Percentiles rank a stretch among this genome's conserved stretches.
These are phyloP conservation scores for Craspedostauros australis DNA, from an alignment of 108 stramenopile species.

Conservation along the genomic window DNA sequence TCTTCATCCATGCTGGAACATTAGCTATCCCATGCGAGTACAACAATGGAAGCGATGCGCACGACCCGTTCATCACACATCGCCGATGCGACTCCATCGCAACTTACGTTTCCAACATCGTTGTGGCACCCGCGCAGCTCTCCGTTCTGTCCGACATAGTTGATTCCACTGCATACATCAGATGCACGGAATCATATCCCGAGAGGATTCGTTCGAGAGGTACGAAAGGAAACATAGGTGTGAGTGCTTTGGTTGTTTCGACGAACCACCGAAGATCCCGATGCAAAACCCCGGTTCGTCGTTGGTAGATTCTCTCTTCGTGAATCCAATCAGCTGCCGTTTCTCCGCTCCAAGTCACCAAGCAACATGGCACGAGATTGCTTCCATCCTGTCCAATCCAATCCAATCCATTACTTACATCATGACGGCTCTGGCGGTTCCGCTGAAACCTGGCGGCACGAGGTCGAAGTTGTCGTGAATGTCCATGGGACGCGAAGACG, in stretches of 20 bases:
- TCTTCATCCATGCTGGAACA: too few relatives aligned
- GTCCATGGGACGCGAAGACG: conserved; percentile 52
- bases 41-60: too few relatives aligned
- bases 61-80: too few relatives aligned
- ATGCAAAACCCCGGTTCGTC: not conserved
- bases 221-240: not conserved
- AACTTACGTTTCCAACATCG: conserved; percentile 67
- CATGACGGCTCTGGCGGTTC: conserved; percentile 56
- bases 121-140: conserved; percentile 88
- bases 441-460: conserved; percentile 18
- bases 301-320: not conserved
- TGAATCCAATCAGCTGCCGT: too few relatives aligned
- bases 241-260: not conserved
- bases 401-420: conserved; percentile 22
- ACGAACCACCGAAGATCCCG: not conserved
- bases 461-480: conserved; percentile 29
- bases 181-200: conserved; percentile 10
- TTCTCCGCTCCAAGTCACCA: too few relatives aligned
- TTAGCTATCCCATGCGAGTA: too few relatives aligned
- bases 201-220: conserved; percentile 14
- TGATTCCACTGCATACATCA: conserved; percentile 79
- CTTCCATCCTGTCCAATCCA: too few relatives aligned
- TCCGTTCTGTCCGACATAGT: conserved; percentile 83
- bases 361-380: too few relatives aligned
- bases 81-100: too few relatives aligned